Percentiles rank a stretch among this genome's conserved stretches.
phyloP scores from a whole-genome alignment of 78 protist species.

The Speleostelium caveatum region DNA sequence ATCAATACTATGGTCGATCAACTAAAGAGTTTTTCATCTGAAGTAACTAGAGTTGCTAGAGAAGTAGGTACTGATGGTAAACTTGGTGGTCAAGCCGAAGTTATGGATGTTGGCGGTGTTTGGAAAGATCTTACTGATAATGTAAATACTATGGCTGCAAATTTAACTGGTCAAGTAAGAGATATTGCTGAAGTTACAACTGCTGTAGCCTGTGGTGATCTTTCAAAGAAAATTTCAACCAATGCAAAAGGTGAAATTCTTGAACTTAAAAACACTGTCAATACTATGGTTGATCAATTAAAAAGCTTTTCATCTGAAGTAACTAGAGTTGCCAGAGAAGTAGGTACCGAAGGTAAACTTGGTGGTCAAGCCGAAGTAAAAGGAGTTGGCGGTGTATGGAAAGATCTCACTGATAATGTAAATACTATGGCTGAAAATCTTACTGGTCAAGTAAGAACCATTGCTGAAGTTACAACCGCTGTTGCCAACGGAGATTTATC shows the following conservation, averaged over 20 bases:
- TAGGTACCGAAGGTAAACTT: conserved; percentile 77
- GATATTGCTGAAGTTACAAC: conserved; percentile 77
- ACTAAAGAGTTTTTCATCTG: conserved; percentile 49
- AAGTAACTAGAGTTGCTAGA: conserved; percentile 68
- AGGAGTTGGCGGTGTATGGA: conserved; percentile 63
- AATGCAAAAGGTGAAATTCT: conserved; percentile 69
- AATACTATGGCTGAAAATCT: conserved; percentile 71
- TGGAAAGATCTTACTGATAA: conserved; percentile 78
- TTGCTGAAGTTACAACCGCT: conserved; percentile 66
- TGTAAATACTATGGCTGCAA: conserved; percentile 76
- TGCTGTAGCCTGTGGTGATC: conserved; percentile 76
- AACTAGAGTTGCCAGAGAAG: conserved; percentile 40
- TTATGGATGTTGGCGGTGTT: conserved; percentile 66
- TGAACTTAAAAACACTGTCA: conserved; percentile 65
- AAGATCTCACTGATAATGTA: conserved; percentile 56
- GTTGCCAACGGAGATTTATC: conserved; percentile 69
- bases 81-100: conserved; percentile 59
- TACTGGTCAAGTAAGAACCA: conserved; percentile 56
- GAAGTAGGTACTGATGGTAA: conserved; percentile 82
- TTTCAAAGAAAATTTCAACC: conserved; percentile 45
- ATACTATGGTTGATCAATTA: conserved; percentile 77
- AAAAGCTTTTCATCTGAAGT: conserved; percentile 57
- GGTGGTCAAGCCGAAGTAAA: conserved; percentile 57
- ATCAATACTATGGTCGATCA: conserved; percentile 73
- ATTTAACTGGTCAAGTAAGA: conserved; percentile 67